Conservation (phyloP, 202 grass and related monocot genomes). For the Brachypodium distachyon region DNA sequence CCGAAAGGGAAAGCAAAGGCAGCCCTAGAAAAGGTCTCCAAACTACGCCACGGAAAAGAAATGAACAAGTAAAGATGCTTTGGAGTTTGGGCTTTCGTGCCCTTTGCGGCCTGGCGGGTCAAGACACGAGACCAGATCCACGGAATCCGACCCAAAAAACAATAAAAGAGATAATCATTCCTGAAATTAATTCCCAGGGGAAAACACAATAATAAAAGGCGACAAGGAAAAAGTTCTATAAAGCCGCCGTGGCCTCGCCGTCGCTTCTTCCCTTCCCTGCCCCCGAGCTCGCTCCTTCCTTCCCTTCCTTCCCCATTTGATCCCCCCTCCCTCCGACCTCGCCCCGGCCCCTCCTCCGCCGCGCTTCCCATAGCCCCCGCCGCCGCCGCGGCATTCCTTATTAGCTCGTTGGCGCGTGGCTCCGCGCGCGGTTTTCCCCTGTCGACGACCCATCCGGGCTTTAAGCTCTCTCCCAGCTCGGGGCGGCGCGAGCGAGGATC, state of each 20-base stretch:
- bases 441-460: background rate
- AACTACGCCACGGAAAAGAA: background rate
- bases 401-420: too few relatives aligned
- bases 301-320: background rate
- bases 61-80: background rate
- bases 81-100: background rate
- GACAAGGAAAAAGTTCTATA: constrained; percentile 20
- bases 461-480: background rate
- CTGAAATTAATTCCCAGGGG: too few relatives aligned
- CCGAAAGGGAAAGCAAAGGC: too few relatives aligned
- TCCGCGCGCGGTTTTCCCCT: background rate
- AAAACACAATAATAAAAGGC: background rate
- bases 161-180: background rate
- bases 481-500: background rate
- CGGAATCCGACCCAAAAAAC: constrained; percentile 1
- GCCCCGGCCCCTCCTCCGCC: background rate
- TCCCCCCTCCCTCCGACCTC: background rate
- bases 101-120: background rate
- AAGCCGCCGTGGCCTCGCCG: constrained; percentile 27
- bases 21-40: background rate
- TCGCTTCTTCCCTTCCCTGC: constrained; percentile 14
- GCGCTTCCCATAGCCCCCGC: background rate
- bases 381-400: background rate
- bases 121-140: constrained; percentile 22
- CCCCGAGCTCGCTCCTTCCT: constrained; percentile 1